Evolutionary conservation across 208 protist genomes (phyloP), one percentile per base, ranked within the genome.

Genomic region (Porcisia hertigi): DNA sequence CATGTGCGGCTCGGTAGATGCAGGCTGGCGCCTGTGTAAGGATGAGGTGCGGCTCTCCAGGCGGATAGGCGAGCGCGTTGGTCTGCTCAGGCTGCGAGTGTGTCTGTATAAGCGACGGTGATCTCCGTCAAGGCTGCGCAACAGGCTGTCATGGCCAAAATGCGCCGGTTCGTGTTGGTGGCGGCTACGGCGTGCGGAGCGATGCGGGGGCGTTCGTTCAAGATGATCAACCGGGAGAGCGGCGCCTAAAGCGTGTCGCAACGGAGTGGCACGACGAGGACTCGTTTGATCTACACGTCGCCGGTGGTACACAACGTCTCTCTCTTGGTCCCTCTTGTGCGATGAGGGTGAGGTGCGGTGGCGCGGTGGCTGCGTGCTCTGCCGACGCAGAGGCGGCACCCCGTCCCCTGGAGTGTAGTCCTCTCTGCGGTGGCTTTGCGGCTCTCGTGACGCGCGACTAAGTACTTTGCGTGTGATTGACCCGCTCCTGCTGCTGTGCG

Each of bases 281-380:
- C 57, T 76, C 20, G 49, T 69, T 59, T 65, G 57, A 65, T 76
- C 65, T 45, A 84, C 75, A 64, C 69, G 57, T 14, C 80, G 75
- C 30, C 75, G 80, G 66, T 52, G 74, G 66, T 77, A 85, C 39
- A 65, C 58, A 8, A 20, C 39, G 43, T 43, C 41, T 34, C 7
- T 39, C 5, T 81, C 69, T 18, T 23, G 23, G 14, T 73, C 71
- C 34, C 57, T 45, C n/a, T 80, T 49, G 36, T 73, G 76, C n/a
- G 58, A 52, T 59, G 60, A 76, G 43, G 75, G 57, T 11, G 80
- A 80, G 71, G 30, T 72, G 55, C 76, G 76, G 9, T 57, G 67
- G 70, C 67, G 64, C 30, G 81, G 81, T 18, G 76, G 81, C 73
- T 85, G 81, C 55, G 81, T 85, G 76, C 76, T 85, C 76, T 82